Percentiles rank a stretch among this genome's conserved stretches.
Conservation (phyloP, 257 asterid species). For the Salvia miltiorrhiza region DNA sequence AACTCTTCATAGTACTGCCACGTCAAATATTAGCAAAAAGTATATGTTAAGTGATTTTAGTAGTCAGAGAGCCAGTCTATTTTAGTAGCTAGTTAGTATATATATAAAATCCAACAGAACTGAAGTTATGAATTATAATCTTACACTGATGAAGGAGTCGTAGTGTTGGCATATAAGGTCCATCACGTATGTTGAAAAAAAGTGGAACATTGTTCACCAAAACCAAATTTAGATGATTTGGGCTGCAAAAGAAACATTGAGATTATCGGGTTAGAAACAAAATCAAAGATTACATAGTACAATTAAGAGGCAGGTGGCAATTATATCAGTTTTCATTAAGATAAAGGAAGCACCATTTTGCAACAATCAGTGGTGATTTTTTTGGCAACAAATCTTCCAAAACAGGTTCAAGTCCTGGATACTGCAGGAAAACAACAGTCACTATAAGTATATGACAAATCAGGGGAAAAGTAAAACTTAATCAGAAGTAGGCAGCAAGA, state of each 20-base stretch:
- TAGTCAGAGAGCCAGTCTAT: constrained; percentile 10
- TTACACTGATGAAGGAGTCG: constrained; percentile 98
- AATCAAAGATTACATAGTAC: not conserved
- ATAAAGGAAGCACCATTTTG: constrained; percentile 65
- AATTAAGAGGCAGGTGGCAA: not conserved
- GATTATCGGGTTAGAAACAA: constrained; percentile 20
- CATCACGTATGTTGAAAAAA: constrained; percentile 94
- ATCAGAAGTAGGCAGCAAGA: constrained; percentile 11
- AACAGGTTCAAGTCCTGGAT: constrained; percentile 84
- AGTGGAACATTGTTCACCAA: constrained; percentile 92
- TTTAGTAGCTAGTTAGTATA: not conserved
- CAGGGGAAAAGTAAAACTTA: not conserved
- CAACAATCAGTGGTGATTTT: constrained; percentile 92
- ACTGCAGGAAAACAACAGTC: constrained; percentile 43
- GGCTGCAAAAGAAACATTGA: constrained; percentile 42
- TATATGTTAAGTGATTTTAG: not conserved
- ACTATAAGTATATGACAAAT: constrained; percentile 4
- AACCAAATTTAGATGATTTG: constrained; percentile 94
- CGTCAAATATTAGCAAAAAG: not conserved
- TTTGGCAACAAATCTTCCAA: constrained; percentile 93
- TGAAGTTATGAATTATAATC: constrained; percentile 23
- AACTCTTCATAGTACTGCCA: not conserved
- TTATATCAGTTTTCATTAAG: constrained; percentile 1
- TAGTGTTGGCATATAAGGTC: constrained; percentile 99
- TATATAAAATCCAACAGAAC: not conserved